Evolutionary conservation across 2,329 filamentous ascomycete species (phyloP).

Genomic region (Cryphonectria japonica): DNA sequence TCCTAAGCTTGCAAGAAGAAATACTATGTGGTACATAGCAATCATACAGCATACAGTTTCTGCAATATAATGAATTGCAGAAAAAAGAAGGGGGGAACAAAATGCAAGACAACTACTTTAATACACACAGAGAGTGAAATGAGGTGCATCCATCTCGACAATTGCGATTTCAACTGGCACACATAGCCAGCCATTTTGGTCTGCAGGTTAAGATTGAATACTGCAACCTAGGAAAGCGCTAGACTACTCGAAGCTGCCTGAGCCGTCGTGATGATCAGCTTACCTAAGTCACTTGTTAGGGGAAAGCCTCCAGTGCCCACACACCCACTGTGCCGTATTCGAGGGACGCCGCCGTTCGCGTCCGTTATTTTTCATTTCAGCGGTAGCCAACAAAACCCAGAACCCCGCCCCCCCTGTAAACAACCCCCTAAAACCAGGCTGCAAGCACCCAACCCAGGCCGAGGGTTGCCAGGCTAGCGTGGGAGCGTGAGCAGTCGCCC

Average conservation of each 20-base stretch:
- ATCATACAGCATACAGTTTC: background rate
- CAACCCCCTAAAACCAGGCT: background rate
- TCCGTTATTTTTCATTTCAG: conserved; percentile 2
- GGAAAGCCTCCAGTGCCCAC: background rate
- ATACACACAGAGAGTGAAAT: background rate
- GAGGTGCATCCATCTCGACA: background rate
- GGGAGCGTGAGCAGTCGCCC: conserved; percentile 5
- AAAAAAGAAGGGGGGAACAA: background rate
- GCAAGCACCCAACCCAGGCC: conserved; percentile 1
- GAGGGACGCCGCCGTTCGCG: background rate
- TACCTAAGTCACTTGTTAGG: conserved; percentile 5
- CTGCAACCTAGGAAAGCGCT: background rate
- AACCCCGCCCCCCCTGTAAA: background rate
- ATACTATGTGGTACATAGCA: background rate
- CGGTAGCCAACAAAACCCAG: background rate
- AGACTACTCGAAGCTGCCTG: background rate
- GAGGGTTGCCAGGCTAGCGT: conserved; percentile 10
- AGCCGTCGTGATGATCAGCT: background rate
- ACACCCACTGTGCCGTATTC: background rate
- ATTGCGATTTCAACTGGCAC: background rate
- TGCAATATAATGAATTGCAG: background rate
- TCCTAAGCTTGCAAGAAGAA: background rate
- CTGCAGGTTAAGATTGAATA: background rate
- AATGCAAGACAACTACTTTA: too few species aligned
- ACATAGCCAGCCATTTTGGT: background rate